These are phyloP conservation scores for Perkinsela sp. DNA, from an alignment of 208 protist species.

Conservation along the genomic window DNA sequence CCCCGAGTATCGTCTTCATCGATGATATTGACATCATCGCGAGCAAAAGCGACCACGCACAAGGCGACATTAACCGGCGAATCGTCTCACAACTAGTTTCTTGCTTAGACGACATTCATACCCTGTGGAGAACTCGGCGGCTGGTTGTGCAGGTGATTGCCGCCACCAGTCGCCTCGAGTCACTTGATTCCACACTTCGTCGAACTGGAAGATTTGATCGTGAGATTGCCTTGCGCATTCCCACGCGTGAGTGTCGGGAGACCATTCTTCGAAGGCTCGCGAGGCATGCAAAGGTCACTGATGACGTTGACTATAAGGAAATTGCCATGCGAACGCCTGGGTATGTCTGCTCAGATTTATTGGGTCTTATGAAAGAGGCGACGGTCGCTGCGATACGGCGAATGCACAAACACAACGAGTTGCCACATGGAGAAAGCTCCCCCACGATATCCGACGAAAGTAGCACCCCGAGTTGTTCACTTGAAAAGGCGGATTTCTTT, in stretches of 20 bases:
- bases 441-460: constrained; percentile 9
- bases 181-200: constrained; percentile 78
- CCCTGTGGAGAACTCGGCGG: constrained; percentile 41
- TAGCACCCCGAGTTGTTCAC: constrained; percentile 13
- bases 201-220: constrained; percentile 87
- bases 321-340: constrained; percentile 79
- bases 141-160: constrained; percentile 79
- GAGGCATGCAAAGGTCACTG: constrained; percentile 29
- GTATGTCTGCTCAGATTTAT: constrained; percentile 89
- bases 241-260: constrained; percentile 59
- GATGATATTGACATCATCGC: constrained; percentile 94
- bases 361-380: constrained; percentile 74
- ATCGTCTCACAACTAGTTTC: constrained; percentile 94
- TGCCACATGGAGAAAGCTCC: constrained; percentile 3
- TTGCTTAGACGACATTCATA: constrained; percentile 83
- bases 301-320: constrained; percentile 69
- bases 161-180: constrained; percentile 78
- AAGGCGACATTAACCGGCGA: constrained; percentile 88
- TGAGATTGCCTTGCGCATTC: constrained; percentile 83
- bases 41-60: constrained; percentile 66
- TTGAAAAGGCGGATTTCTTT: constrained; percentile 37
- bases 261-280: constrained; percentile 60
- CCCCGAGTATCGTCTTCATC: constrained; percentile 92
- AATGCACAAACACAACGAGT: constrained; percentile 31
- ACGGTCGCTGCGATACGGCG: constrained; percentile 54